Evolutionary conservation across 192 early-diverging fungal genomes (phyloP), one percentile per base, ranked within the genome.

Genomic region (Podila minutissima): DNA sequence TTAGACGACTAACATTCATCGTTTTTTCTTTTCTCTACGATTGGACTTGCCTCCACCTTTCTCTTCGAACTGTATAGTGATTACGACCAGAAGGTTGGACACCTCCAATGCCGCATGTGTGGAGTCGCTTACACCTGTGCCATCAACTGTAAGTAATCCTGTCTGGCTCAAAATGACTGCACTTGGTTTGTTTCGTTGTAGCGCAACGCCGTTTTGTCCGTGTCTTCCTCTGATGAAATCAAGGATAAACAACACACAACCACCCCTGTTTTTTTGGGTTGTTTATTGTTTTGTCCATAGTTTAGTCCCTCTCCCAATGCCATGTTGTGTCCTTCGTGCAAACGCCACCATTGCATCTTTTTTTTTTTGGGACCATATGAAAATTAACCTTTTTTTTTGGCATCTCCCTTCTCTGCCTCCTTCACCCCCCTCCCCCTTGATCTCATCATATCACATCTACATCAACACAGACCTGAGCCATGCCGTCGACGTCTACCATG

Each of bases 401-500:
- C 51, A 22, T 1, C 9, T 22, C 19, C 28, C 48, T n/a, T 37
- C 33, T 50, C 20, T 35, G 20, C 37, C n/a, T n/a, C n/a, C n/a
- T n/a, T n/a, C n/a, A n/a, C n/a, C n/a, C n/a, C n/a, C n/a, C n/a
- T n/a, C n/a, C n/a, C 28, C 13, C 48, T 22, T 65, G 9, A 19
- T 31, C 17, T 5, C 26, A 12, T 24, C 35, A 41, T 29, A 29
- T 26, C 4, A 33, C 62, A 22, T 19, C 22, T 1, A 32, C 17
- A 29, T 33, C 12, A 10, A 19, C 65, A 50, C 71, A 92, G 91
- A 86, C 49, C 83, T 98, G 12, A 88, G 88, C 64, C 92, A 93
- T 50, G 88, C 95, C 8, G 90, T 96, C 17, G 97, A 98, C 82
- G 94, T 98, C 12, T 98, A 98, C 66, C 88, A 88, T 32, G 94